phyloP scores from a whole-genome alignment of 352 stramenopile species.

The Globisporangium cederbergense region DNA sequence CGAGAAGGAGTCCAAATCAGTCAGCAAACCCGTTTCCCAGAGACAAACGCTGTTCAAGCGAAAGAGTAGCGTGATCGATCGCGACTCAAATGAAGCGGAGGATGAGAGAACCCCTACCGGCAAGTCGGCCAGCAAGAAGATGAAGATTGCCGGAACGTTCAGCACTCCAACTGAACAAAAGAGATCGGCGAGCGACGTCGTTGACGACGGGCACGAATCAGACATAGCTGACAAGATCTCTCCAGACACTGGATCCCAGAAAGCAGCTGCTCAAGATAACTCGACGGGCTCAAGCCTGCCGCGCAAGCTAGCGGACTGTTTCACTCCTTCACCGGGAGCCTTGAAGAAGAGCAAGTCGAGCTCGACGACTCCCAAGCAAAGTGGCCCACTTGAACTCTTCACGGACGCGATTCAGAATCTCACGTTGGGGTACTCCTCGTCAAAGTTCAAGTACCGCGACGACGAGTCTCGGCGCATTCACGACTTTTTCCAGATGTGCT shows the following conservation, averaged over 20 bases:
- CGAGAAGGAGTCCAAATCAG: neutral
- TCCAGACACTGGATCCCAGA: conserved; percentile 28
- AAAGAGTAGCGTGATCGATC: conserved; percentile 12
- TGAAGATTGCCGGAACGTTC: conserved; percentile 10
- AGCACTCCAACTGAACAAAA: conserved; percentile 18
- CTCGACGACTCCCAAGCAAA: conserved; percentile 8
- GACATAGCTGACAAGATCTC: conserved; percentile 38
- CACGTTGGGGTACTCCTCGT: conserved; percentile 40
- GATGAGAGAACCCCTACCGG: conserved; percentile 1
- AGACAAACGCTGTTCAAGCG: conserved; percentile 12
- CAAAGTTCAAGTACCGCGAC: conserved; percentile 54
- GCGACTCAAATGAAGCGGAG: neutral
- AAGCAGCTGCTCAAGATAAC: conserved; percentile 24
- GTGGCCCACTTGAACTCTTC: conserved; percentile 19
- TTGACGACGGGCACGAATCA: conserved; percentile 4
- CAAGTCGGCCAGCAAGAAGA: conserved; percentile 16
- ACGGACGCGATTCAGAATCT: conserved; percentile 46
- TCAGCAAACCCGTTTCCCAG: neutral
- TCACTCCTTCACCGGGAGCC: conserved; percentile 60
- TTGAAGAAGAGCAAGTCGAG: conserved; percentile 25
- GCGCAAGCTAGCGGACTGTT: conserved; percentile 47
- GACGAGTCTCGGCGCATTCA: conserved; percentile 49
- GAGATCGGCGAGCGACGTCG: neutral
- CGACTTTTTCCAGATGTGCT: conserved; percentile 58
- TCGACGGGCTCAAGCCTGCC: conserved; percentile 19